Conservation (phyloP, 140 eudicot genomes). For the Senecio squalidus region DNA sequence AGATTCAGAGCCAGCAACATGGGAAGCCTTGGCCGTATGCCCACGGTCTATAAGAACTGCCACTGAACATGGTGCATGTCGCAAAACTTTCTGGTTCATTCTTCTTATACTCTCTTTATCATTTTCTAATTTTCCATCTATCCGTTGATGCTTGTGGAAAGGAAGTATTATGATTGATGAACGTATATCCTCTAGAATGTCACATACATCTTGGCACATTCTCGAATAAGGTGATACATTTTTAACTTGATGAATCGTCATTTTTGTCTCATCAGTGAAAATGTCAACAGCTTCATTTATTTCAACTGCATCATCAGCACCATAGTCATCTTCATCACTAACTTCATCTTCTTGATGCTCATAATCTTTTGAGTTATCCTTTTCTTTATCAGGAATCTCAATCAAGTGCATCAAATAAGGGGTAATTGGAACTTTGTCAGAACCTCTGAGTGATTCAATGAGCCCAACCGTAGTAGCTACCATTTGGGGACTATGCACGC, state of each 20-base stretch:
- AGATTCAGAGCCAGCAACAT: constrained; percentile 31
- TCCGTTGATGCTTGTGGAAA: constrained; percentile 72
- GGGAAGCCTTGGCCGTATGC: constrained; percentile 34
- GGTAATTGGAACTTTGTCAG: constrained; percentile 35
- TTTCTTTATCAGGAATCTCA: constrained; percentile 56
- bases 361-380: constrained; percentile 33
- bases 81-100: constrained; percentile 59
- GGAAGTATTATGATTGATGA: constrained; percentile 67
- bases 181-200: constrained; percentile 45
- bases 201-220: constrained; percentile 62
- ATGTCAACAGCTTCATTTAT: constrained; percentile 60
- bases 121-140: constrained; percentile 68
- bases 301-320: constrained; percentile 59
- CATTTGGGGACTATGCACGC: constrained; percentile 57
- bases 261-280: constrained; percentile 29
- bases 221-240: constrained; percentile 43
- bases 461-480: constrained; percentile 58
- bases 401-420: constrained; percentile 69
- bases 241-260: constrained; percentile 44
- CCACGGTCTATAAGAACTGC: constrained; percentile 69
- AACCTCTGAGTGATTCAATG: constrained; percentile 50
- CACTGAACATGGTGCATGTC: constrained; percentile 59
- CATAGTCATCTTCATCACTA: constrained; percentile 67
- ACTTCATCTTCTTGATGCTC: constrained; percentile 45
- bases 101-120: constrained; percentile 47